These are phyloP conservation scores for Brassica balearica DNA, from an alignment of 441 rosid genomes.

Conservation along the genomic window DNA sequence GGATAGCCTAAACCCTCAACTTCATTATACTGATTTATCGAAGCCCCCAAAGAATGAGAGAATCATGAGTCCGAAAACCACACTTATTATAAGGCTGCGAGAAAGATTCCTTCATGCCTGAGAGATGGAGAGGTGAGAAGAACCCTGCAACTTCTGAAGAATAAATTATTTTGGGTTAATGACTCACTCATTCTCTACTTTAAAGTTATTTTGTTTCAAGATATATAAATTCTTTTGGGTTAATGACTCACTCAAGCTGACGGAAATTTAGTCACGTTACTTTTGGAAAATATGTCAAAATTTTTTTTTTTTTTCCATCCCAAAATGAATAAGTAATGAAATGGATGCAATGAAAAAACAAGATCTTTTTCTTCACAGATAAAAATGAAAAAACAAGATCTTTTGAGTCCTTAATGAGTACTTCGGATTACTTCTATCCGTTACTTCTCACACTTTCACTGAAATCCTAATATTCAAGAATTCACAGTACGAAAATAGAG, in stretches of 20 bases:
- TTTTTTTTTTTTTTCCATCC: too few species aligned
- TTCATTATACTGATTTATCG: background rate
- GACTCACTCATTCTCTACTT: too few species aligned
- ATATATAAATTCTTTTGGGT: too few species aligned
- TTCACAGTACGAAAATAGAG: background rate
- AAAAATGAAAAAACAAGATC: background rate
- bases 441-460: background rate
- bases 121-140: background rate
- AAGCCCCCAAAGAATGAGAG: background rate
- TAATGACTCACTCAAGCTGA: background rate
- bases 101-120: background rate
- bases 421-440: background rate
- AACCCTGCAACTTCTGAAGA: too few species aligned
- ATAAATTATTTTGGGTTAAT: too few species aligned
- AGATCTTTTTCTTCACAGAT: background rate
- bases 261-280: background rate
- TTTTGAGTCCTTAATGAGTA: background rate
- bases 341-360: background rate
- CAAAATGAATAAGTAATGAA: background rate
- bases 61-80: background rate
- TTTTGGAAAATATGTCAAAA: background rate
- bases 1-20: background rate
- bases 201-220: too few species aligned
- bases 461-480: background rate
- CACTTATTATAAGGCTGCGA: background rate